Evolutionary conservation across 495 filamentous ascomycete species (phyloP).

Genomic region (Alectoria sarmentosa): DNA sequence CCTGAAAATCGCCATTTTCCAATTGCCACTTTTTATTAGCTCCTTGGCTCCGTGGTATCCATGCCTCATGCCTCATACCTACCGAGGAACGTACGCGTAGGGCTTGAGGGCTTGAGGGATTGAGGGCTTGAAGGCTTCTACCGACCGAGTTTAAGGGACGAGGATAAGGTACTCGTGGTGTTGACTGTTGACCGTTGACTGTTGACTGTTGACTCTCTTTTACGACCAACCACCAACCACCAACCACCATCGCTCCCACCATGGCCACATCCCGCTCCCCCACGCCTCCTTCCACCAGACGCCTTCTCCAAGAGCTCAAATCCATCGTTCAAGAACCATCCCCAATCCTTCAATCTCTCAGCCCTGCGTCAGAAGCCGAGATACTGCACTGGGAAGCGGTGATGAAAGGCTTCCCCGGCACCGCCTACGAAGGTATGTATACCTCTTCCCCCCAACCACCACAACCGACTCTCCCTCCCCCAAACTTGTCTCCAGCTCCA

Average conservation of each 20-base stretch:
- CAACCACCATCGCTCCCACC: not conserved
- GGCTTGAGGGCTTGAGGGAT: no score
- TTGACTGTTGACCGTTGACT: no score
- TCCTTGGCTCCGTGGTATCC: no score
- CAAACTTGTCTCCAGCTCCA: not conserved
- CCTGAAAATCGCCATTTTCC: no score
- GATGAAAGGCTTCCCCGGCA: constrained; percentile 58
- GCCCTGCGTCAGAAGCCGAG: constrained; percentile 61
- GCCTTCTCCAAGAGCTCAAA: constrained; percentile 60
- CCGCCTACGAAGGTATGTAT: constrained; percentile 74
- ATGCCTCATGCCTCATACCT: no score
- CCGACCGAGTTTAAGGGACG: no score
- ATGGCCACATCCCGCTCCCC: constrained; percentile 27
- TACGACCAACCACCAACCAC: no score
- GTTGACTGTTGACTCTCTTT: no score
- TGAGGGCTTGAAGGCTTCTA: no score
- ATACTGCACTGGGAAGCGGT: constrained; percentile 73
- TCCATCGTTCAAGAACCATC: constrained; percentile 49
- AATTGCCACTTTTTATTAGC: no score
- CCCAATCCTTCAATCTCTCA: constrained; percentile 52
- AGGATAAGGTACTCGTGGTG: no score
- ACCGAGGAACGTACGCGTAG: no score
- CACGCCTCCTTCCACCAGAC: constrained; percentile 42
- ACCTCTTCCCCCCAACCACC: constrained; percentile 8
- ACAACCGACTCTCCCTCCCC: constrained; percentile 2